Conservation (phyloP, 176 grass and related monocot species). For the Cocos nucifera region DNA sequence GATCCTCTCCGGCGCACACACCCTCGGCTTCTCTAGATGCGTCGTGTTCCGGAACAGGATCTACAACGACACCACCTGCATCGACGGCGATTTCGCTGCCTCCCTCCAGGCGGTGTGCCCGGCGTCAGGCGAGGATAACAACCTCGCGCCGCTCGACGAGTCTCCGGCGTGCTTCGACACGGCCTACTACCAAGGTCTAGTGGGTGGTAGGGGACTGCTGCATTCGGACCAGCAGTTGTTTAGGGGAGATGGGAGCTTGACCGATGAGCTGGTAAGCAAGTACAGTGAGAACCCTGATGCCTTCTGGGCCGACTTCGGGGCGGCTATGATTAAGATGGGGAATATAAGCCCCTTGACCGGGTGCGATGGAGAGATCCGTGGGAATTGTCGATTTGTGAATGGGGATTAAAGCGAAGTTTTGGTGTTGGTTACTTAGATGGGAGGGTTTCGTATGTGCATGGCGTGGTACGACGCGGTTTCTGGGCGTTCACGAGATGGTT, state of each 20-base stretch:
- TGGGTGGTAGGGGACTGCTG: slow-evolving; percentile 46
- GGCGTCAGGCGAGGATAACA: slow-evolving; percentile 33
- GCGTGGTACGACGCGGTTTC: too few species aligned
- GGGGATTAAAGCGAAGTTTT: slow-evolving; percentile 7
- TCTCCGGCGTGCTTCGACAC: slow-evolving; percentile 48
- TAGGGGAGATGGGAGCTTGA: slow-evolving; percentile 29
- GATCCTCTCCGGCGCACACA: slow-evolving; percentile 64
- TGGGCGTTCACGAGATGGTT: too few species aligned
- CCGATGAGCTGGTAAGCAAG: slow-evolving; percentile 34
- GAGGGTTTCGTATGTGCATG: too few species aligned
- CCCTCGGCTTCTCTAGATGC: slow-evolving; percentile 63
- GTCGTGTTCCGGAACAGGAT: slow-evolving; percentile 49
- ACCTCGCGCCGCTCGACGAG: slow-evolving; percentile 47
- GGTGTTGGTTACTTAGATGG: background rate
- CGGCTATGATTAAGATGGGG: slow-evolving; percentile 32
- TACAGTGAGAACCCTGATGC: slow-evolving; percentile 36
- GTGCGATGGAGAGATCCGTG: slow-evolving; percentile 46
- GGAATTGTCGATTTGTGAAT: slow-evolving; percentile 53
- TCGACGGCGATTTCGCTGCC: slow-evolving; percentile 43
- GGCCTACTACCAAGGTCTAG: slow-evolving; percentile 53
- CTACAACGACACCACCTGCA: slow-evolving; percentile 49
- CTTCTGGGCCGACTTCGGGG: slow-evolving; percentile 51
- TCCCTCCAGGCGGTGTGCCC: slow-evolving; percentile 46
- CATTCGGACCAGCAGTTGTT: slow-evolving; percentile 66
- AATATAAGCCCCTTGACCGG: slow-evolving; percentile 49